Percentiles rank a stretch among this genome's conserved stretches.
These are phyloP conservation scores for Apostasia shenzhenica DNA, from an alignment of 106 monocot species.

Conservation along the genomic window DNA sequence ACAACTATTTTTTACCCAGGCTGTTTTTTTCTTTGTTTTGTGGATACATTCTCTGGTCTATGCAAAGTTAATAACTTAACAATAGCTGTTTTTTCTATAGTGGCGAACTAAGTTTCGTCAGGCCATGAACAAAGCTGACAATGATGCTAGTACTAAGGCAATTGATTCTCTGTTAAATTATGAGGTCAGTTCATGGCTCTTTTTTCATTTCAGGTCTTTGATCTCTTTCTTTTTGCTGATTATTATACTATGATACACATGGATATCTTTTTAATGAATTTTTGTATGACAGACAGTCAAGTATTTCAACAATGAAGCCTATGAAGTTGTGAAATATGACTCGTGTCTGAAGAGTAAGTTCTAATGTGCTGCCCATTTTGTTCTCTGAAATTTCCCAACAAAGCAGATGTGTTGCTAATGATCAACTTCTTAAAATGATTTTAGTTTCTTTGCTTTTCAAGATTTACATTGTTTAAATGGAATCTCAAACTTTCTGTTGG, in stretches of 20 bases:
- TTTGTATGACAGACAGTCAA: conserved; percentile 79
- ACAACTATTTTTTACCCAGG: conserved; percentile 3
- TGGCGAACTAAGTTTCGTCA: conserved; percentile 96
- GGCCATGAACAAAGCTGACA: conserved; percentile 98
- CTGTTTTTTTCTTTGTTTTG: neutral
- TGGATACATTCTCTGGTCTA: neutral
- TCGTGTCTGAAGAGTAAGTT: conserved; percentile 85
- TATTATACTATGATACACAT: neutral
- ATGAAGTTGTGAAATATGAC: conserved; percentile 86
- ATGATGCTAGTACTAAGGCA: conserved; percentile 88
- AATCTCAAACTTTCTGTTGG: no score
- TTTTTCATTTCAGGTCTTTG: neutral
- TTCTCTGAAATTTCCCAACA: neutral
- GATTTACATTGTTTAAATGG: no score
- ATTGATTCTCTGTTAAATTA: conserved; percentile 96
- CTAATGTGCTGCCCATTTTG: neutral
- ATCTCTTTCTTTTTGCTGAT: neutral
- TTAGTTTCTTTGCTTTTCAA: no score
- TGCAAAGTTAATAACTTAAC: neutral
- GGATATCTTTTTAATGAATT: neutral
- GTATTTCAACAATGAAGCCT: conserved; percentile 96
- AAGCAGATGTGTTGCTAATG: neutral
- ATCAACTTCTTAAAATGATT: no score
- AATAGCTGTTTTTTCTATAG: conserved; percentile 22
- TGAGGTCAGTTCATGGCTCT: conserved; percentile 47